Evolutionary conservation across 257 asterid species (phyloP), one percentile per base, ranked within the genome.

Genomic region (Nicotiana paniculata): DNA sequence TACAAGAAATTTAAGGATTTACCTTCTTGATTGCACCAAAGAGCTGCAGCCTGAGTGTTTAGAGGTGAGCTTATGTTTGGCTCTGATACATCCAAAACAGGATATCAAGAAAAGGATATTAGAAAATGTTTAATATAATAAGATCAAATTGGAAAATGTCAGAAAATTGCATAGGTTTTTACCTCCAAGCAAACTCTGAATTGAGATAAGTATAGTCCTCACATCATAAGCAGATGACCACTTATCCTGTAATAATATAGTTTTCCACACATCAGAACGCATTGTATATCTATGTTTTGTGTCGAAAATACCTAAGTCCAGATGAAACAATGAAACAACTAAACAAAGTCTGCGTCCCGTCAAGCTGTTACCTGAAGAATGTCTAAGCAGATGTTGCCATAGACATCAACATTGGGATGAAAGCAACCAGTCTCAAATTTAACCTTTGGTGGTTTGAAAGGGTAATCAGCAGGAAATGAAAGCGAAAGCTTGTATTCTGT

Each of bases 161-260:
- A 0, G n/a, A 26, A 63, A 80, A 69, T 63, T 9, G 69, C 33
- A 21, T 5, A 43, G 51, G 39, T 9, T 9, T 28, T 82, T 88
- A 95, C 99, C 99, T 92, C 98, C 99, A 79, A 94, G 95, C 89
- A 96, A 82, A 84, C 99, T 96, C 91, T 96, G 97, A 58, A 96
- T 91, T 3, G 97, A 96, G 5, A 96, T 89, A 79, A 96, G 86
- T 83, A 96, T 90, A n/a, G 98, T 96, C 90, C 99, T 93, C 9
- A 93, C 95, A 89, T 96, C 99, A 83, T 93, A 96, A 17, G 98
- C 97, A 74, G 99, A 96, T 54, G 98, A 96, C 99, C 98, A 94
- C 83, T 96, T 94, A 82, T 94, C 99, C 94, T 93, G 77, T 57
- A 16, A 28, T 63, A 4, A 13, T 62, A 79, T 62, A 6, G 13